Base-by-base conservation (phyloP, 2,329 filamentous ascomycete species). In the Pezicula carpinea region DNA sequence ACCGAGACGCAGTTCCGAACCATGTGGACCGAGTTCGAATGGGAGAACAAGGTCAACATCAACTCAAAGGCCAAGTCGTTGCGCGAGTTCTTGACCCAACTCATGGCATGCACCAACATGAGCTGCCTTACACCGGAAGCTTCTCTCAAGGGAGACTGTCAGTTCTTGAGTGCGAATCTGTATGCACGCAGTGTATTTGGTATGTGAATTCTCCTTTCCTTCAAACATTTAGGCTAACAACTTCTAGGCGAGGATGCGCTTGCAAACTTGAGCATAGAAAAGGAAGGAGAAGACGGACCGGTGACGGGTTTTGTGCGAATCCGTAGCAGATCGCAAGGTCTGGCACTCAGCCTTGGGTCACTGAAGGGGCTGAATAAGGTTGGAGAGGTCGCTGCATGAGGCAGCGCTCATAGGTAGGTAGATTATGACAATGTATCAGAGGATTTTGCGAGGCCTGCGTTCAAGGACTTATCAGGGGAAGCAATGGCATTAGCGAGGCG, bases 21-120 rank as follows among this genome's bases (percentile, higher is more conserved):
- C n/a, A 99, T 99, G 93, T 99, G 93, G 93, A 99, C 93, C 32
- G 93, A 99, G 66, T 99, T 99, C 58, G 93, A 99, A 67, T 99
- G 93, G 93, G 93, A 99, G 76, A 99, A 99, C 74, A 99, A 99
- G 80, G 92, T 99, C 69, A 99, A 99, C 73, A 97, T 99, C 73
- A 96, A 96, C 71, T 95, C 89, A 54, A 97, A 96, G 76, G 89
- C 89, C 57, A 95, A 92, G 74, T 86, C 82, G 22, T 76, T 99
- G 51, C 82, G 92, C 42, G 89, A 95, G 17, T 99, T 99, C 80
- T 73, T 99, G 54, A 85, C 89, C 58, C 86, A 95, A 66, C 75
- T 99, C 51, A 97, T 97, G 93, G 89, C 90, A 52, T 92, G 87
- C 66, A 99, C 93, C 45, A 97, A 99, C 70, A 99, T 99, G 93